Percentiles rank a stretch among this genome's conserved stretches.
These are phyloP conservation scores for Botrytis paeoniae DNA, from an alignment of 2,329 filamentous ascomycete genomes.

Conservation along the genomic window DNA sequence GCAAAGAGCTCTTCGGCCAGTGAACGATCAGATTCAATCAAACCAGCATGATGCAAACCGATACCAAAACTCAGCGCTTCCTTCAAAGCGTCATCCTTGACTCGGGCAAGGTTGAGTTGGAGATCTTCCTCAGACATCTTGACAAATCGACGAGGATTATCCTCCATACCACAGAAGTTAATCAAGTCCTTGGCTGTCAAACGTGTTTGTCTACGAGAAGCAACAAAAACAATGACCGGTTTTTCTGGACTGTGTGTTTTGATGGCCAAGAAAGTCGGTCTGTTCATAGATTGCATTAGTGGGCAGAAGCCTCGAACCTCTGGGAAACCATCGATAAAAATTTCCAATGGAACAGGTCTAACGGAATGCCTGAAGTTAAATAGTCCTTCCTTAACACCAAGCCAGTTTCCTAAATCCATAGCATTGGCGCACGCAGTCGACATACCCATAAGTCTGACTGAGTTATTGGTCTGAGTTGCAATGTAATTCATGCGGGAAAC, in stretches of 20 bases:
- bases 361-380: slow-evolving; percentile 99
- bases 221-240: slow-evolving; percentile 97
- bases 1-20: slow-evolving; percentile 92
- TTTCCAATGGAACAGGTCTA: slow-evolving; percentile 89
- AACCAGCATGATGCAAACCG: slow-evolving; percentile 91
- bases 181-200: slow-evolving; percentile 95
- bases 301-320: slow-evolving; percentile 94
- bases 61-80: slow-evolving; percentile 98
- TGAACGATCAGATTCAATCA: slow-evolving; percentile 90
- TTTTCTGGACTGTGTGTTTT: slow-evolving; percentile 96
- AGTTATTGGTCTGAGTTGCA: slow-evolving; percentile 84
- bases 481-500: slow-evolving; percentile 97
- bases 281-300: slow-evolving; percentile 98
- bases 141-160: slow-evolving; percentile 90
- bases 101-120: slow-evolving; percentile 78
- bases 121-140: slow-evolving; percentile 94
- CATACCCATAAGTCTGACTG: slow-evolving; percentile 94
- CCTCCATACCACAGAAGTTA: slow-evolving; percentile 97
- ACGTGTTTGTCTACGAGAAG: slow-evolving; percentile 89
- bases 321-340: slow-evolving; percentile 96
- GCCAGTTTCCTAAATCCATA: slow-evolving; percentile 89
- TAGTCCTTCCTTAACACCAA: slow-evolving; percentile 90
- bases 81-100: slow-evolving; percentile 88
- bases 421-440: slow-evolving; percentile 98
- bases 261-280: slow-evolving; percentile 92